These are phyloP conservation scores for Leishmania tarentolae DNA, from an alignment of 208 protist species.

Conservation along the genomic window DNA sequence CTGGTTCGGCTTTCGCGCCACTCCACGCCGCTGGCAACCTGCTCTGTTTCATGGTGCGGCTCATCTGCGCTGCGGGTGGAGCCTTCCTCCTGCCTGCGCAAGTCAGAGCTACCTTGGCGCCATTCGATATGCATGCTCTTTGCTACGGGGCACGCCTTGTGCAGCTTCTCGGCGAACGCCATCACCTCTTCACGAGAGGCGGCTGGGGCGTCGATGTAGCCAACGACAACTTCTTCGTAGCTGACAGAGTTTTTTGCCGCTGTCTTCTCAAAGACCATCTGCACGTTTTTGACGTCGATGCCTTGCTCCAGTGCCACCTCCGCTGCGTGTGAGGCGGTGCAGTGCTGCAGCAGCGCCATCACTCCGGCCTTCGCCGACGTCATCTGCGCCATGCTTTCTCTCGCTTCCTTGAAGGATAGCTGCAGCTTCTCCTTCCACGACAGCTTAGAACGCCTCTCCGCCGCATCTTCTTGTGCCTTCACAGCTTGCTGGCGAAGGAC, in stretches of 20 bases:
- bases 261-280: constrained; percentile 73
- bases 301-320: constrained; percentile 82
- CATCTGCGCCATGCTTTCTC: constrained; percentile 40
- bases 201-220: constrained; percentile 83
- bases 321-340: constrained; percentile 82
- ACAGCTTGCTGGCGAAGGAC: constrained; percentile 50
- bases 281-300: constrained; percentile 82
- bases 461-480: constrained; percentile 16
- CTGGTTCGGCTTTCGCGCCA: background rate
- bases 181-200: constrained; percentile 73
- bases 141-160: constrained; percentile 77
- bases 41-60: constrained; percentile 16
- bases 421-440: constrained; percentile 34
- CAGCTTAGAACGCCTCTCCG: constrained; percentile 8
- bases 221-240: constrained; percentile 70
- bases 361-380: constrained; percentile 66
- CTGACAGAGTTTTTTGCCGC: constrained; percentile 31
- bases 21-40: background rate
- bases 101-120: constrained; percentile 27
- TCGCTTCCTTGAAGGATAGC: constrained; percentile 24
- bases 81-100: background rate
- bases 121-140: constrained; percentile 69
- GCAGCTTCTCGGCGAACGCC: constrained; percentile 72
- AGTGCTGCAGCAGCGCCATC: constrained; percentile 85
- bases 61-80: background rate